Evolutionary conservation across 2,329 filamentous ascomycete genomes (phyloP).

Genomic region (Trichoderma sp.): DNA sequence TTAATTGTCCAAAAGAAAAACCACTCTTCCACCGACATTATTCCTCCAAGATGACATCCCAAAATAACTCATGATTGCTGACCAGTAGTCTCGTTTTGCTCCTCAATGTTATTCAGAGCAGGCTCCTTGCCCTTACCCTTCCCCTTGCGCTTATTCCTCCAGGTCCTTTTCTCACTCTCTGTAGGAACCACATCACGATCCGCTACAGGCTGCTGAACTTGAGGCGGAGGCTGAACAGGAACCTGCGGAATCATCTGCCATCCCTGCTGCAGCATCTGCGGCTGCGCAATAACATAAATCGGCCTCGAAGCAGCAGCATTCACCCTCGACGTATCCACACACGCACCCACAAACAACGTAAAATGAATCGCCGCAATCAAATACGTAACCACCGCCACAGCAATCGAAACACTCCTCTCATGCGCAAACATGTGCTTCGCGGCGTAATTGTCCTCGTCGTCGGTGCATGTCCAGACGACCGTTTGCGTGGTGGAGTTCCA

Average conservation of each 20-base stretch:
- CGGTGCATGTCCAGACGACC: neutral
- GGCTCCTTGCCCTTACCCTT: slow-evolving; percentile 3
- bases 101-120: neutral
- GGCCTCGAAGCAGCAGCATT: slow-evolving; percentile 26
- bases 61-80: neutral
- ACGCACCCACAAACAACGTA: slow-evolving; percentile 40
- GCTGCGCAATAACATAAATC: slow-evolving; percentile 29
- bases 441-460: neutral
- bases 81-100: neutral
- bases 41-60: neutral
- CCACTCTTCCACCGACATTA: neutral
- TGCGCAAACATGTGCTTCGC: neutral
- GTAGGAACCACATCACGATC: neutral
- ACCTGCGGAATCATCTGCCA: slow-evolving; percentile 27
- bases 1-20: neutral
- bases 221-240: neutral
- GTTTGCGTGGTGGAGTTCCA: neutral
- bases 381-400: slow-evolving; percentile 20
- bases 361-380: slow-evolving; percentile 31
- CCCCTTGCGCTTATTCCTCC: neutral
- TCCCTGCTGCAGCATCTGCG: slow-evolving; percentile 28
- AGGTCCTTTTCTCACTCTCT: neutral
- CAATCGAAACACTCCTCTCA: slow-evolving; percentile 23
- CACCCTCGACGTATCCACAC: slow-evolving; percentile 37
- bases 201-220: neutral